phyloP scores from a whole-genome alignment of 768 basidiomycete species.

The Fibroporia radiculosa region DNA sequence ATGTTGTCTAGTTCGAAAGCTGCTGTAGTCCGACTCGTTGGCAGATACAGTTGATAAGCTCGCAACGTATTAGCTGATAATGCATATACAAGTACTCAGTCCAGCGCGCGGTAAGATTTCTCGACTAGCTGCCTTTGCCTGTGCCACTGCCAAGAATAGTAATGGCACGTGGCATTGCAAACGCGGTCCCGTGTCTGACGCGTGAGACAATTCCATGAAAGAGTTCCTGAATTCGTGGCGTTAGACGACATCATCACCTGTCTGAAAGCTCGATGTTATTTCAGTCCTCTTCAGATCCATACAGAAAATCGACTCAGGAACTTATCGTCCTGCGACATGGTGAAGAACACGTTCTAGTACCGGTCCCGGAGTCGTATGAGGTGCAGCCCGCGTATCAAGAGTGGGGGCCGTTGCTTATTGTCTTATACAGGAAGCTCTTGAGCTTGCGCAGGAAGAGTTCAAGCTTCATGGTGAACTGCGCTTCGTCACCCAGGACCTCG shows the following conservation, averaged over 20 bases:
- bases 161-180: too few species aligned
- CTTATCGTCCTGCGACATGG: constrained; percentile 10
- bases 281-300: constrained; percentile 3
- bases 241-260: not conserved
- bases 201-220: too few species aligned
- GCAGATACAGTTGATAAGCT: too few species aligned
- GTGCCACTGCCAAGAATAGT: too few species aligned
- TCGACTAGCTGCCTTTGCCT: too few species aligned
- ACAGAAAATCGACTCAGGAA: constrained; percentile 7
- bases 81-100: too few species aligned
- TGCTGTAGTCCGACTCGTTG: too few species aligned
- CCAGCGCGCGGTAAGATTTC: too few species aligned
- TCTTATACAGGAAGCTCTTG: constrained; percentile 6
- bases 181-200: too few species aligned
- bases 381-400: not conserved
- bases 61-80: too few species aligned
- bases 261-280: constrained; percentile 6
- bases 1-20: too few species aligned
- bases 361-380: constrained; percentile 9
- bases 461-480: constrained; percentile 2
- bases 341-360: constrained; percentile 8
- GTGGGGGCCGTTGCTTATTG: too few species aligned
- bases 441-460: constrained; percentile 3
- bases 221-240: not conserved
- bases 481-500: constrained; percentile 9